Evolutionary conservation across 352 stramenopile species (phyloP).

Genomic region (Pythium brachiatum): DNA sequence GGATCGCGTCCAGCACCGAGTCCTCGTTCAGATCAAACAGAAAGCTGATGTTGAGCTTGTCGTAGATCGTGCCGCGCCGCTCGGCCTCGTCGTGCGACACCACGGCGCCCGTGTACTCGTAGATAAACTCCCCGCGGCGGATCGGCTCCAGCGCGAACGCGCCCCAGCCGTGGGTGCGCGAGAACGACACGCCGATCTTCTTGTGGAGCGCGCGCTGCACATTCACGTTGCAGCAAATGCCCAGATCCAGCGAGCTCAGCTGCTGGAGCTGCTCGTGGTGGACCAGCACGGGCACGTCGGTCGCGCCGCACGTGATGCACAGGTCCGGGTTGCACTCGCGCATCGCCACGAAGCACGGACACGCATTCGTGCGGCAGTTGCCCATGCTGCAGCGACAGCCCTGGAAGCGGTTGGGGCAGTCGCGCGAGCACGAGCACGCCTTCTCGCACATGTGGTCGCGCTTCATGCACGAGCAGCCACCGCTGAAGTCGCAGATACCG

Average conservation of each 20-base stretch:
- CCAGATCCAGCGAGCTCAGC: slow-evolving; percentile 18
- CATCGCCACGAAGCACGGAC: slow-evolving; percentile 47
- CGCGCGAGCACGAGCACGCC: slow-evolving; percentile 74
- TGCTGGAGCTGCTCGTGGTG: slow-evolving; percentile 21
- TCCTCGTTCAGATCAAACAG: slow-evolving; percentile 92
- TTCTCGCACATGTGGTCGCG: slow-evolving; percentile 81
- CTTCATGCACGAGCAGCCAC: slow-evolving; percentile 66
- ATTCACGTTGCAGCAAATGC: slow-evolving; percentile 36
- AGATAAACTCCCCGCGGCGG: slow-evolving; percentile 46
- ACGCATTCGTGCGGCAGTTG: slow-evolving; percentile 46
- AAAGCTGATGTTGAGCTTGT: slow-evolving; percentile 79
- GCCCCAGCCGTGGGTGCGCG: slow-evolving; percentile 50
- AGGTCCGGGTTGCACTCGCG: slow-evolving; percentile 62
- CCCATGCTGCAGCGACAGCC: slow-evolving; percentile 42
- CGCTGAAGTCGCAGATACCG: slow-evolving; percentile 50
- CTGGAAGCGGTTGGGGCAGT: slow-evolving; percentile 72
- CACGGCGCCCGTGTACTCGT: slow-evolving; percentile 57
- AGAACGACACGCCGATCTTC: slow-evolving; percentile 44
- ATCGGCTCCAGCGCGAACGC: slow-evolving; percentile 49
- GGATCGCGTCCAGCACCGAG: slow-evolving; percentile 82
- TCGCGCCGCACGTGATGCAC: slow-evolving; percentile 44
- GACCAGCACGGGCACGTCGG: slow-evolving; percentile 35
- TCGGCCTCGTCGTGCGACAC: slow-evolving; percentile 63
- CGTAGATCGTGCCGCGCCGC: slow-evolving; percentile 70
- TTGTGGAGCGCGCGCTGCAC: slow-evolving; percentile 34